phyloP scores from a whole-genome alignment of 768 basidiomycete genomes.

The Ramaria rubella region DNA sequence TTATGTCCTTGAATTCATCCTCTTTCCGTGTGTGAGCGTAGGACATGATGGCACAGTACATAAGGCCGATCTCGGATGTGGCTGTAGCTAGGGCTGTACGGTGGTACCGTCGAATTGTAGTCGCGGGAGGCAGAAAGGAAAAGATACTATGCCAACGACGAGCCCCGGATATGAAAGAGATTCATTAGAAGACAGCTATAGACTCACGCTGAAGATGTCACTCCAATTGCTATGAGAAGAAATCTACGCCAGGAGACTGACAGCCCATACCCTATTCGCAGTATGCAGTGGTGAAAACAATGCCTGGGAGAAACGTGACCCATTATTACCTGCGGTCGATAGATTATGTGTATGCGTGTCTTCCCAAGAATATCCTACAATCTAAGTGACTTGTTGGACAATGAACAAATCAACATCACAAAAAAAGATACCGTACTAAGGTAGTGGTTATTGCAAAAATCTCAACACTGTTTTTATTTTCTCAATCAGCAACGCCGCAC shows the following conservation, averaged over 20 bases:
- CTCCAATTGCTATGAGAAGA: conserved; percentile 62
- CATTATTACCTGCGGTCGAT: conserved; percentile 35
- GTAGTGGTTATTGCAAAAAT: no score
- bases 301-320: no score
- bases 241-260: conserved; percentile 72
- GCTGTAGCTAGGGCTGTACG: conserved; percentile 64
- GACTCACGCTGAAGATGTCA: conserved; percentile 68
- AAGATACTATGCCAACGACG: conserved; percentile 40
- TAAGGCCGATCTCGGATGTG: conserved; percentile 55
- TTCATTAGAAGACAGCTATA: no score
- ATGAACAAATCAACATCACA: conserved; percentile 17
- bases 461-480: no score
- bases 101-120: conserved; percentile 68
- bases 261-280: conserved; percentile 40
- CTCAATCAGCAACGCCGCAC: no score
- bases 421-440: no score
- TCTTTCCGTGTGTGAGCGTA: conserved; percentile 53
- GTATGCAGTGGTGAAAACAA: not conserved
- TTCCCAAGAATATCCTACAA: conserved; percentile 70
- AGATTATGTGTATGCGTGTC: conserved; percentile 43
- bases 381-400: conserved; percentile 31
- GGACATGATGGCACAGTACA: conserved; percentile 73
- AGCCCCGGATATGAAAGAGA: not conserved
- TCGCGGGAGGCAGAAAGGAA: conserved; percentile 68
- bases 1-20: conserved; percentile 46